phyloP scores from a whole-genome alignment of 2,329 filamentous ascomycete genomes.

The Aspergillus tamarii region DNA sequence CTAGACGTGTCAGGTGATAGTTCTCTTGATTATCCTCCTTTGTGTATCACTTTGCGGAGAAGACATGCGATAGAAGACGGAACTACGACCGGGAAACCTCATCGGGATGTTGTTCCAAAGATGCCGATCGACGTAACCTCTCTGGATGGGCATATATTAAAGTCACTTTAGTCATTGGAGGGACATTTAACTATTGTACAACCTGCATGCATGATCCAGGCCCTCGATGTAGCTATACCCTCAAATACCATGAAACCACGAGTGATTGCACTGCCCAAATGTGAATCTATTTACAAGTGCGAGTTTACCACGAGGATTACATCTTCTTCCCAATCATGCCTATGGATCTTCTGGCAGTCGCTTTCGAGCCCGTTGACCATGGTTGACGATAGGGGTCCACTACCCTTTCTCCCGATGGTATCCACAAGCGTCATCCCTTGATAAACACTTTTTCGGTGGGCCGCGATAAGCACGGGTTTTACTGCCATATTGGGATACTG shows the following conservation, averaged over 20 bases:
- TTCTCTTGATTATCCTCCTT: not conserved
- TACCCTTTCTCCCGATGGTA: not conserved
- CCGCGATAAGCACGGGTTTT: not conserved
- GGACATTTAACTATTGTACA: no score
- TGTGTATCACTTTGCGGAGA: not conserved
- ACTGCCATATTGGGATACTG: not conserved
- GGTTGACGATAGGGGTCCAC: no score
- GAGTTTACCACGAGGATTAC: no score
- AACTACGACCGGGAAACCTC: not conserved
- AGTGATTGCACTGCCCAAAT: not conserved
- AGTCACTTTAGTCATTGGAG: no score
- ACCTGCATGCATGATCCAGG: not conserved
- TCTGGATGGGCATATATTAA: not conserved
- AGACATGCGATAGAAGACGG: not conserved
- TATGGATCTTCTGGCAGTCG: no score
- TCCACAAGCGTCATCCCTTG: not conserved
- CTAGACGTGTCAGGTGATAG: not conserved
- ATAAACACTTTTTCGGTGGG: not conserved
- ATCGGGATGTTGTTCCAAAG: not conserved
- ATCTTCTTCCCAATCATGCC: no score
- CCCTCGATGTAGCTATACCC: not conserved
- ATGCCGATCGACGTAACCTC: not conserved
- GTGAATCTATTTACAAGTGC: no score
- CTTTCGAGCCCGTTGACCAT: not conserved
- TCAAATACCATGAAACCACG: not conserved